These are phyloP conservation scores for Penicillium coffeae DNA, from an alignment of 495 filamentous ascomycete genomes.

Conservation along the genomic window DNA sequence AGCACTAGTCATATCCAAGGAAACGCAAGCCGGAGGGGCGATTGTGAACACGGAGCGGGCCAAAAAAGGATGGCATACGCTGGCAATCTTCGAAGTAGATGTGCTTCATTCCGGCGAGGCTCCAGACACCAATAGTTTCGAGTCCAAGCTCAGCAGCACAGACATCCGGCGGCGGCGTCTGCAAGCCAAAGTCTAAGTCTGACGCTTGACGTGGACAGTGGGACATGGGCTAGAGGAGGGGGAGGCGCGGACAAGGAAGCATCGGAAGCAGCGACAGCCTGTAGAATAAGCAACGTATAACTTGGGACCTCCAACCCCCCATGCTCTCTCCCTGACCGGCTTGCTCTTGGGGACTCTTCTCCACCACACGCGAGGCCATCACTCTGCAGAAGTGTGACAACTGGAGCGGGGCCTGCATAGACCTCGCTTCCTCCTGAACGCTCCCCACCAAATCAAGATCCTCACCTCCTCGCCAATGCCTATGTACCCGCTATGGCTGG, in stretches of 20 bases:
- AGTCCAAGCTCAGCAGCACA: constrained; percentile 87
- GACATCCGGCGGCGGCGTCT: constrained; percentile 55
- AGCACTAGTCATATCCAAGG: constrained; percentile 82
- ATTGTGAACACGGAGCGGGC: constrained; percentile 76
- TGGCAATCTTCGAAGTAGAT: constrained; percentile 89
- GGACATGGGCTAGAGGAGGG: neutral
- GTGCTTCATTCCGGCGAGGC: constrained; percentile 70
- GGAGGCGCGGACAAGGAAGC: neutral
- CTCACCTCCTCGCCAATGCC: constrained; percentile 20
- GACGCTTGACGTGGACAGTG: neutral
- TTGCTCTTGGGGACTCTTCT: constrained; percentile 1
- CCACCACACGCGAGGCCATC: constrained; percentile 19
- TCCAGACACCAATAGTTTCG: constrained; percentile 56
- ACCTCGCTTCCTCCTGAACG: neutral
- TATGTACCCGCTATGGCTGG: constrained; percentile 28
- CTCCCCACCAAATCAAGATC: neutral
- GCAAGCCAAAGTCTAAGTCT: constrained; percentile 10
- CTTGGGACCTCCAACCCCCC: neutral
- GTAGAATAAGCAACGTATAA: constrained; percentile 6
- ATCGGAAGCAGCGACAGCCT: neutral
- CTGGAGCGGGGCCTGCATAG: constrained; percentile 24
- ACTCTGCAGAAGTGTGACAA: constrained; percentile 32
- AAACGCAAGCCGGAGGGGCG: constrained; percentile 78
- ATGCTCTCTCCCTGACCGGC: neutral
- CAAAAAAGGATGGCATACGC: constrained; percentile 69